phyloP scores from a whole-genome alignment of 2,329 filamentous ascomycete species.

The Rhexocercosporidium sp. region DNA sequence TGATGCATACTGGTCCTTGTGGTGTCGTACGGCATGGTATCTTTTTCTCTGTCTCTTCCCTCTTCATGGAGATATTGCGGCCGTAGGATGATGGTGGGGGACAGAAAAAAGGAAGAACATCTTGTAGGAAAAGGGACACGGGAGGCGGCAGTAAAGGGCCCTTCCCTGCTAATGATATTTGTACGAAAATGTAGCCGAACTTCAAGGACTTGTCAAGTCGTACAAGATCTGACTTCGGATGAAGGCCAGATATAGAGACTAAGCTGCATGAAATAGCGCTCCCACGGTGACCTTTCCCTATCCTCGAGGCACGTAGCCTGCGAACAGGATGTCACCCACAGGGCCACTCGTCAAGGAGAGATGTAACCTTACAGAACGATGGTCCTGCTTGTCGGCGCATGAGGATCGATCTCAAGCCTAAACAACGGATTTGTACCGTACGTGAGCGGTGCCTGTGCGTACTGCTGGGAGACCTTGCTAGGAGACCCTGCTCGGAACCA shows the following conservation, averaged over 20 bases:
- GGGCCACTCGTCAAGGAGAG: constrained; percentile 7
- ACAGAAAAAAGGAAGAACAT: background rate
- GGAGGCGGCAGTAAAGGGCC: background rate
- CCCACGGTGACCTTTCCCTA: background rate
- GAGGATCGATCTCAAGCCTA: constrained; percentile 8
- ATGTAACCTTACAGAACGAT: background rate
- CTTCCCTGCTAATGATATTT: background rate
- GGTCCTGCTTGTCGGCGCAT: background rate
- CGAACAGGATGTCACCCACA: background rate
- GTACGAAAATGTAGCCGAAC: background rate
- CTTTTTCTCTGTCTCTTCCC: background rate
- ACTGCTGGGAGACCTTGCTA: background rate
- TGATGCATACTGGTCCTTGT: background rate
- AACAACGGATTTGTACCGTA: background rate
- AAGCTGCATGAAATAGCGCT: constrained; percentile 5
- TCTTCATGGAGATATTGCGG: background rate
- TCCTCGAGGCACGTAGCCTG: background rate
- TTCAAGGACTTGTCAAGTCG: constrained; percentile 1
- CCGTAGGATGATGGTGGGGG: background rate
- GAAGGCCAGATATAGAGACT: background rate
- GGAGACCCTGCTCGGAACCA: background rate
- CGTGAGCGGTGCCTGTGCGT: background rate
- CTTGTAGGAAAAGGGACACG: background rate
- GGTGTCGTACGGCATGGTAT: background rate
- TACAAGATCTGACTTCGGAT: constrained; percentile 3